Conservation (phyloP, 176 grass and related monocot genomes). For the Miscanthus lutarioriparius region DNA sequence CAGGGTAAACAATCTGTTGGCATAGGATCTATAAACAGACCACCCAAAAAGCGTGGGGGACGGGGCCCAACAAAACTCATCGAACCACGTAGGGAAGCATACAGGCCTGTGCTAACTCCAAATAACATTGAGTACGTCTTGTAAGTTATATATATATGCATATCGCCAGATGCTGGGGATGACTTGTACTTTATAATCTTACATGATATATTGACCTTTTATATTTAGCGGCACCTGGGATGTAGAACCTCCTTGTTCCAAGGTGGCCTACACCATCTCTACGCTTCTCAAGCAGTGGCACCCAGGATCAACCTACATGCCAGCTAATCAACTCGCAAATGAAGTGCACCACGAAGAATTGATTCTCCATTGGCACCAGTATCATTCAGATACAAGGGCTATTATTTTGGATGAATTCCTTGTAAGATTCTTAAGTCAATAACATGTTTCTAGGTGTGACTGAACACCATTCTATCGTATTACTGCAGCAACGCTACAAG, state of each 20-base stretch:
- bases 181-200: slow-evolving; percentile 23
- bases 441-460: slow-evolving; percentile 19
- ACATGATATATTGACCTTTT: slow-evolving; percentile 18
- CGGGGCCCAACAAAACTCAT: slow-evolving; percentile 44
- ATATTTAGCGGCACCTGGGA: slow-evolving; percentile 40
- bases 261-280: slow-evolving; percentile 45
- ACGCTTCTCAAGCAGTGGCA: slow-evolving; percentile 46
- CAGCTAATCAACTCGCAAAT: slow-evolving; percentile 1
- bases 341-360: slow-evolving; percentile 25
- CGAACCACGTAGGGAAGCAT: slow-evolving; percentile 29
- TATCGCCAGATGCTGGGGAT: slow-evolving; percentile 12
- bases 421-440: slow-evolving; percentile 35
- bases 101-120: slow-evolving; percentile 42
- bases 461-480: slow-evolving; percentile 22
- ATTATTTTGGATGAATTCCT: slow-evolving; percentile 44
- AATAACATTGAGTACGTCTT: slow-evolving; percentile 46
- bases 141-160: neutral
- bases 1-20: slow-evolving; percentile 12
- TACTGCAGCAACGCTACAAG: slow-evolving; percentile 40
- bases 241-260: slow-evolving; percentile 41
- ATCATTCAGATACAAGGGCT: slow-evolving; percentile 37
- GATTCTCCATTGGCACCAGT: slow-evolving; percentile 46
- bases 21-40: slow-evolving; percentile 14
- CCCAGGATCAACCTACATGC: slow-evolving; percentile 34
- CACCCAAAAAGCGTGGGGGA: slow-evolving; percentile 17